Base-by-base conservation (phyloP, 495 filamentous ascomycete species). In the Amphirosellinia nigrospora region DNA sequence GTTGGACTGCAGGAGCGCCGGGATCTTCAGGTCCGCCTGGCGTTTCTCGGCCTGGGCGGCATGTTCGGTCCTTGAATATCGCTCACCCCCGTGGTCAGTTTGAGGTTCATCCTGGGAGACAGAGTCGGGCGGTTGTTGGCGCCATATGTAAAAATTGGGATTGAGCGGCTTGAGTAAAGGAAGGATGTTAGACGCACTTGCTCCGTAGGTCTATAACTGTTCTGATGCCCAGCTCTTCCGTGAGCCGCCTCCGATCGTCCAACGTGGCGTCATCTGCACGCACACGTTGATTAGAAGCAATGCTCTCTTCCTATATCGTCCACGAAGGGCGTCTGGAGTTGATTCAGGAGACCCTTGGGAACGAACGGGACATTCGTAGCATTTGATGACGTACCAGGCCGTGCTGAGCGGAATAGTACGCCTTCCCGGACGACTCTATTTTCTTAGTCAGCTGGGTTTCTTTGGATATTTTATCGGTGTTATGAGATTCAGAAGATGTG, bases 141-240 rank as follows among this genome's bases (percentile, higher is more conserved):
- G n/a, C n/a, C n/a, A n/a, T n/a, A n/a, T n/a, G n/a, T n/a, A n/a
- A n/a, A n/a, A n/a, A n/a, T n/a, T n/a, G n/a, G n/a, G n/a, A n/a
- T n/a, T 9, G 28, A 32, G 21, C 23, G 21, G 48, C 15, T 52
- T 52, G 48, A 16, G 5, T 15, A 30, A 19, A 26, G 32, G 13
- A 34, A 34, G 2, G 16, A 34, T 58, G 38, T 13, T 53, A 19
- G 13, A 66, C 77, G 55, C 86, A 93, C 91, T 87, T 86, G 67
- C 92, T 92, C 46, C 93, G 87, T 19, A 96, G 80, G 79, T 96
- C 94, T 39, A 97, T 85, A 32, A 96, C 87, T 1, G 88, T 92
- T 34, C 83, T 84, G 56, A 96, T 87, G 55, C 86, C 84, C 71
- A 89, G 86, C 66, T 90, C 87, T 6, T 89, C 80, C n/a, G 78